A percentile compares a stretch with the other conserved stretches of the same genome.
phyloP scores from a whole-genome alignment of 1,284 basidiomycete genomes.

The Tylopilus orsonianus region DNA sequence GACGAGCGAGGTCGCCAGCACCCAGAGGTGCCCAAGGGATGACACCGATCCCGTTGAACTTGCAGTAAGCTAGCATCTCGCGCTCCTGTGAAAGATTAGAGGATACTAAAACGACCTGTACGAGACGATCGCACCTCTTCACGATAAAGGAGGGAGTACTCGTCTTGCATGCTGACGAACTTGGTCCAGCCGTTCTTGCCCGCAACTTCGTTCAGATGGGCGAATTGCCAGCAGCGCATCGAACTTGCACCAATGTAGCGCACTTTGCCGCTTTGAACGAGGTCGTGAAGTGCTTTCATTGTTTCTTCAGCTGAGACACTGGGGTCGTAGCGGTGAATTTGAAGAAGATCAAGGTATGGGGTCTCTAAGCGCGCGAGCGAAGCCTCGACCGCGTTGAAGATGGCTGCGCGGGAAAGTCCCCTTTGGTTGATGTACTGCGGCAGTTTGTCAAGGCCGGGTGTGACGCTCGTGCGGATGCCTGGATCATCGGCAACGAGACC shows the following conservation, averaged over 20 bases:
- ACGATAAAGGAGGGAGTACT: constrained; percentile 42
- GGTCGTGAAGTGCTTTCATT: constrained; percentile 47
- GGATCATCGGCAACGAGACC: constrained; percentile 23
- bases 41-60: constrained; percentile 45
- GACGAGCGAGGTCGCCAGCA: constrained; percentile 29
- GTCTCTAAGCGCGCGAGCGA: constrained; percentile 42
- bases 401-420: constrained; percentile 43
- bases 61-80: constrained; percentile 48
- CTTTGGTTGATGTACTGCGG: constrained; percentile 44
- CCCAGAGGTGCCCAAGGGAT: constrained; percentile 43
- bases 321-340: constrained; percentile 43
- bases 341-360: constrained; percentile 47
- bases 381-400: constrained; percentile 46
- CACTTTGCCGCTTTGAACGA: constrained; percentile 29
- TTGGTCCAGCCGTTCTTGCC: no score
- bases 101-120: no score
- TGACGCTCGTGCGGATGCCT: background rate
- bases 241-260: constrained; percentile 46
- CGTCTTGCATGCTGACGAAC: constrained; percentile 13
- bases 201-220: constrained; percentile 40
- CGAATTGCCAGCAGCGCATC: constrained; percentile 45
- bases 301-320: constrained; percentile 40
- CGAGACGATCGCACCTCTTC: constrained; percentile 30
- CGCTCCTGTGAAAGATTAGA: constrained; percentile 37
- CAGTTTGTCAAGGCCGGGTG: constrained; percentile 16